These are phyloP conservation scores for Plasmodium adleri DNA, from an alignment of 169 alveolate genomes.

Conservation along the genomic window DNA sequence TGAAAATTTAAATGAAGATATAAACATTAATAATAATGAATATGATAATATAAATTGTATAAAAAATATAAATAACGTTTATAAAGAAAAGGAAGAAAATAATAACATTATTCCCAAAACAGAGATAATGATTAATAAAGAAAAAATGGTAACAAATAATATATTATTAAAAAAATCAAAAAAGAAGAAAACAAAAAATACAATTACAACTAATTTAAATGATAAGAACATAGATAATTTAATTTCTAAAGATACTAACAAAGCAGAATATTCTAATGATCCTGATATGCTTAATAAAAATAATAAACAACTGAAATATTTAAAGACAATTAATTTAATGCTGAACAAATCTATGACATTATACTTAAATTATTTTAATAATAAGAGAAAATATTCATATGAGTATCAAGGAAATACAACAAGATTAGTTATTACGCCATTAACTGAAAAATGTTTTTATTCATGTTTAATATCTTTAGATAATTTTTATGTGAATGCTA, in stretches of 20 bases:
- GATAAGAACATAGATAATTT: constrained; percentile 1
- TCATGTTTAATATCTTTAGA: constrained; percentile 95
- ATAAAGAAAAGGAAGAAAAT: constrained; percentile 5
- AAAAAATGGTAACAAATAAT: neutral
- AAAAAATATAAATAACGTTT: neutral
- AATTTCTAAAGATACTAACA: constrained; percentile 17
- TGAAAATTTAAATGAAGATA: too few species aligned
- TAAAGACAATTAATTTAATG: constrained; percentile 68
- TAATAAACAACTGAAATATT: constrained; percentile 54
- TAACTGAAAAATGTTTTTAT: constrained; percentile 97
- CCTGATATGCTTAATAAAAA: constrained; percentile 40
- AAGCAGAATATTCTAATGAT: constrained; percentile 1
- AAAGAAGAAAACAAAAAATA: constrained; percentile 17
- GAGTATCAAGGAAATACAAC: constrained; percentile 98
- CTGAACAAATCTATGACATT: constrained; percentile 82
- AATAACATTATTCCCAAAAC: neutral
- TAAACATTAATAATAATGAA: too few species aligned
- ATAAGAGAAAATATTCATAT: constrained; percentile 94
- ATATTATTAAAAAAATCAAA: constrained; percentile 6
- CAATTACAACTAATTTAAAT: constrained; percentile 9
- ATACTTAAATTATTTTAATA: constrained; percentile 94
- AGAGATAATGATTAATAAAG: constrained; percentile 5
- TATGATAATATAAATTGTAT: too few species aligned
- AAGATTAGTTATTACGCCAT: constrained; percentile 96
- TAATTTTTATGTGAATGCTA: constrained; percentile 97